These are phyloP conservation scores for Cercospora brassicicola DNA, from an alignment of 2,329 filamentous ascomycete species.

Conservation along the genomic window DNA sequence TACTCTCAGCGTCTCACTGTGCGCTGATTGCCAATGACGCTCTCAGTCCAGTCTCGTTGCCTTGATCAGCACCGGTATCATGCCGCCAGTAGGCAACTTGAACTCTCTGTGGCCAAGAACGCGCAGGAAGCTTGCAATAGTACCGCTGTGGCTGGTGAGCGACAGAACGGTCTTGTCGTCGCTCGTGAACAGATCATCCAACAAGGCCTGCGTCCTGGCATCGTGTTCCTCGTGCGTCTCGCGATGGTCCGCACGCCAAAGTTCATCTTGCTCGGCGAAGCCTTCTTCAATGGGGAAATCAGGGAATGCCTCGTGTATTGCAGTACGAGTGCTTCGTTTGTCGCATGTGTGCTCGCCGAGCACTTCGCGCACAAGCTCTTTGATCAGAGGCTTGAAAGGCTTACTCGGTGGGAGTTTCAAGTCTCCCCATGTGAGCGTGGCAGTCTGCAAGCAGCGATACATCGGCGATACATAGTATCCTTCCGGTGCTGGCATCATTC, in stretches of 20 bases:
- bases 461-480: conserved; percentile 67
- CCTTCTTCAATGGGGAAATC: conserved; percentile 59
- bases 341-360: conserved; percentile 70
- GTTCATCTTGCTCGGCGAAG: conserved; percentile 60
- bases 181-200: conserved; percentile 56
- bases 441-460: conserved; percentile 62
- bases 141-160: conserved; percentile 60
- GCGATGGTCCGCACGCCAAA: conserved; percentile 44
- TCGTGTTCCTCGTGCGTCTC: conserved; percentile 29
- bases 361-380: conserved; percentile 64
- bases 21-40: background rate
- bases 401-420: conserved; percentile 53
- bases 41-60: conserved; percentile 30
- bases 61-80: conserved; percentile 55
- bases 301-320: conserved; percentile 56
- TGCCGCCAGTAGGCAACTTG: conserved; percentile 50
- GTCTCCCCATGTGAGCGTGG: conserved; percentile 60
- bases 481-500: conserved; percentile 58
- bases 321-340: conserved; percentile 56
- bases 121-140: conserved; percentile 56
- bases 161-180: conserved; percentile 53
- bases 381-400: conserved; percentile 61
- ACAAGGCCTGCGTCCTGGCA: conserved; percentile 35
- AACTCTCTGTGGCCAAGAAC: conserved; percentile 50
- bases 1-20: background rate